A percentile compares a stretch with the other conserved stretches of the same genome.
Evolutionary conservation across 1,139 yeast genomes (phyloP).

Genomic region (Torulaspora globosa): DNA sequence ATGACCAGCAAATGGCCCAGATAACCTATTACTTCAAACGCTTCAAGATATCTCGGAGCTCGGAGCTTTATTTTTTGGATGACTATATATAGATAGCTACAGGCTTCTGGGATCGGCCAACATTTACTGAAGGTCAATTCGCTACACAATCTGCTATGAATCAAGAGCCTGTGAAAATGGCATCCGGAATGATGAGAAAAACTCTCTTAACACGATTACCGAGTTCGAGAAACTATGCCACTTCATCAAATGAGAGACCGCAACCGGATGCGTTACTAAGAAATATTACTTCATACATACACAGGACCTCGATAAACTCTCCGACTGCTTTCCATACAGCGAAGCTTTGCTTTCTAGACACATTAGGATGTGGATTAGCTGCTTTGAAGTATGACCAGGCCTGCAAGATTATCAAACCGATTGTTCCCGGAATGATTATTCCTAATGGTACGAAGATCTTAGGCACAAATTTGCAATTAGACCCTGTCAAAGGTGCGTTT

Average conservation of each 20-base stretch:
- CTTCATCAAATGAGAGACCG: constrained; percentile 39
- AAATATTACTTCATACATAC: constrained; percentile 51
- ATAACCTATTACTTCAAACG: too few relatives aligned
- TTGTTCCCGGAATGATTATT: constrained; percentile 52
- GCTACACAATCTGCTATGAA: not conserved
- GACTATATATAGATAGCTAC: not conserved
- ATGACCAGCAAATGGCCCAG: not conserved
- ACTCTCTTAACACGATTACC: not conserved
- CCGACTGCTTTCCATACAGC: constrained; percentile 51
- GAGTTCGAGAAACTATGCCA: not conserved
- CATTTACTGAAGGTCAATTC: not conserved
- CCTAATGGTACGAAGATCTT: constrained; percentile 53
- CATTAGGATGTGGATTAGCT: constrained; percentile 59
- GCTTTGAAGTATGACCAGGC: constrained; percentile 53
- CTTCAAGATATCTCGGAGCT: not conserved
- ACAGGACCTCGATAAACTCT: constrained; percentile 45
- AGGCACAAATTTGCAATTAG: constrained; percentile 49
- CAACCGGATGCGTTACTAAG: constrained; percentile 46
- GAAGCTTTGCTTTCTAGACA: constrained; percentile 50
- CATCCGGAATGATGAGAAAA: not conserved
- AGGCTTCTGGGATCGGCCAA: not conserved
- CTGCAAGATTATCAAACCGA: constrained; percentile 47
- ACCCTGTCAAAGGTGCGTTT: constrained; percentile 57
- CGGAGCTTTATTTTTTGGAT: not conserved
- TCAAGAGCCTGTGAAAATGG: not conserved